Evolutionary conservation across 2,329 filamentous ascomycete genomes (phyloP).

Genomic region (Talaromyces sp.): DNA sequence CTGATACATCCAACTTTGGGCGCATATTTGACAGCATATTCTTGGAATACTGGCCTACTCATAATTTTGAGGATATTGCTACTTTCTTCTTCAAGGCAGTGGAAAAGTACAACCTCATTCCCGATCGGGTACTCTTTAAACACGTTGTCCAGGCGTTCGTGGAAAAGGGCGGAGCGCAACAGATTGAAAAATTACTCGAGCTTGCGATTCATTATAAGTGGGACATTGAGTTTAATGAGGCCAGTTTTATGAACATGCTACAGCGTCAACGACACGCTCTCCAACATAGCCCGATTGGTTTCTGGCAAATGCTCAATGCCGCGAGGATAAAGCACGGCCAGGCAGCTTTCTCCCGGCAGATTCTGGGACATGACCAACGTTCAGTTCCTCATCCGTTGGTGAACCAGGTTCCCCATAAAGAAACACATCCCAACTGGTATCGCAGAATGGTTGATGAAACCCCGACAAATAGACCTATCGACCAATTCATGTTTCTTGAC

Average conservation of each 20-base stretch:
- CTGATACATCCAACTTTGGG: constrained; percentile 22
- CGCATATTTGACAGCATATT: constrained; percentile 36
- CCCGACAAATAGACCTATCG: constrained; percentile 20
- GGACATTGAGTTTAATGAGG: constrained; percentile 26
- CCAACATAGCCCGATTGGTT: constrained; percentile 29
- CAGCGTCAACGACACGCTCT: constrained; percentile 28
- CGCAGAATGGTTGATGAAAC: constrained; percentile 23
- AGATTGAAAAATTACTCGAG: constrained; percentile 26
- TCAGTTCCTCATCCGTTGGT: constrained; percentile 22
- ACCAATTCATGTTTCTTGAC: constrained; percentile 29
- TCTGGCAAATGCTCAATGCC: constrained; percentile 37
- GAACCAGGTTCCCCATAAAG: constrained; percentile 20
- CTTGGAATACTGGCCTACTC: constrained; percentile 35
- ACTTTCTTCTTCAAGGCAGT: constrained; percentile 32
- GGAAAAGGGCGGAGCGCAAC: constrained; percentile 30
- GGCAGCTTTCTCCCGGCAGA: constrained; percentile 26
- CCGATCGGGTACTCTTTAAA: constrained; percentile 33
- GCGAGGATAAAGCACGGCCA: constrained; percentile 28
- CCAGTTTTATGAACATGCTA: constrained; percentile 27
- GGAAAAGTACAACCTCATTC: constrained; percentile 29
- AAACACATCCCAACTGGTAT: constrained; percentile 22
- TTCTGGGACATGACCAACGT: constrained; percentile 30
- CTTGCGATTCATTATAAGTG: constrained; percentile 26
- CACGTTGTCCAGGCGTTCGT: constrained; percentile 36
- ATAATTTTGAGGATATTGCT: constrained; percentile 27